Evolutionary conservation across 192 early-diverging fungal species (phyloP).

Genomic region (Umbelopsis sp.): DNA sequence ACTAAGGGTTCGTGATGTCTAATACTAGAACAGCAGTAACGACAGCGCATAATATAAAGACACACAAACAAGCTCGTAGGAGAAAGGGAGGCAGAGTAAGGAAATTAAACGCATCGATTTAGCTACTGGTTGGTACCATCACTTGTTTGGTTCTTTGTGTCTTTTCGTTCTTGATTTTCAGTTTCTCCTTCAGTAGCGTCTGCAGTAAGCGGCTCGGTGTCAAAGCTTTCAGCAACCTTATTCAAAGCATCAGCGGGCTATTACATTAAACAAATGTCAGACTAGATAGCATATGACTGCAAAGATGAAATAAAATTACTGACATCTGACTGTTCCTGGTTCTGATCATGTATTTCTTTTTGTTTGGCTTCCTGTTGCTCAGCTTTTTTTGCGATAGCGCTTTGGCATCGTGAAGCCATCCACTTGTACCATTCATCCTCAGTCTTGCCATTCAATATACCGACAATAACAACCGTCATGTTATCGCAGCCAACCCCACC

Average conservation of each 20-base stretch:
- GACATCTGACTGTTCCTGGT: not conserved
- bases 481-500: slow-evolving; percentile 98
- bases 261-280: not conserved
- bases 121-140: slow-evolving; percentile 13
- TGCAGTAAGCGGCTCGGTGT: not conserved
- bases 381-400: slow-evolving; percentile 1
- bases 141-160: slow-evolving; percentile 5
- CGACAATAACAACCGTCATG: slow-evolving; percentile 97
- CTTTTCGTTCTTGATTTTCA: slow-evolving; percentile 7
- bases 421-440: slow-evolving; percentile 77
- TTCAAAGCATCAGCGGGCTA: not conserved
- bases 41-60: slow-evolving; percentile 13
- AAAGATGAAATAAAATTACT: not conserved
- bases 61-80: slow-evolving; percentile 16
- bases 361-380: slow-evolving; percentile 5
- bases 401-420: slow-evolving; percentile 34
- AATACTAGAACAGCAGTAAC: not conserved
- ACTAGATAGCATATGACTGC: no score
- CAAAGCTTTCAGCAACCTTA: not conserved
- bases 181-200: not conserved
- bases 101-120: slow-evolving; percentile 15
- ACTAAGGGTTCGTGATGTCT: slow-evolving; percentile 8
- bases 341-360: not conserved
- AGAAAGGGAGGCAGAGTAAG: slow-evolving; percentile 4
- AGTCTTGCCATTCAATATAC: slow-evolving; percentile 76